Evolutionary conservation across 345 rosid genomes (phyloP), one percentile per base, ranked within the genome.

Genomic region (Geranium brycei): DNA sequence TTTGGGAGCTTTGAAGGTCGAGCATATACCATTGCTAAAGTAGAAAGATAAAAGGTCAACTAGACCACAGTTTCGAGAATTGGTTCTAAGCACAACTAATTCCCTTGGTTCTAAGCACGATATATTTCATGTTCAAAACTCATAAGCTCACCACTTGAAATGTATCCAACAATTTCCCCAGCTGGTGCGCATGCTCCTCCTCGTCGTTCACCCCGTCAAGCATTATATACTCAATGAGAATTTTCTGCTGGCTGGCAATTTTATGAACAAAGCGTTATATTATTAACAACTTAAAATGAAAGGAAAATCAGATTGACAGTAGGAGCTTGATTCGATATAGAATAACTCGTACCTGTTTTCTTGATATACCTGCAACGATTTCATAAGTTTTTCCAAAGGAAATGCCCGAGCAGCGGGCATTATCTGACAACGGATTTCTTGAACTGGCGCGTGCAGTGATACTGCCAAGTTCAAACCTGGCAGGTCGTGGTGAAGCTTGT

Each of bases 401-500:
- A 90, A 93, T 74, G 99, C 99, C 71, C 96, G 83, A 64, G 99
- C 97, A 23, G 97, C 88, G 41, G 97, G 99, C 99, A 93, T 93
- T 73, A 93, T 93, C 74, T 87, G 87, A 67, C 96, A 93, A 62
- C 95, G 91, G 61, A 93, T 79, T 53, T 90, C 99, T 75, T 93
- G 99, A 73, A 83, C 90, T 65, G 99, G 96, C 5, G 99, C 99
- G 66, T 93, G 99, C 62, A 93, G 83, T 55, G 97, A 93, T 51
- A 88, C 96, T n/a, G 97, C 99, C 67, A 93, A 82, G 81, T 89
- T 93, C 76, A 93, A 57, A 67, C 97, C 97, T 11, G 96, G 99
- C 64, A 93, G 78, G 76, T 93, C 96, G 65, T 70, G 75, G 66
- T 93, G 89, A 77, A 90, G 85, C 85, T 83, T 93, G 85, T 80